Percentiles rank a stretch among this genome's conserved stretches.
Conservation (phyloP, 768 basidiomycete genomes). For the Lactarius akahatsu region DNA sequence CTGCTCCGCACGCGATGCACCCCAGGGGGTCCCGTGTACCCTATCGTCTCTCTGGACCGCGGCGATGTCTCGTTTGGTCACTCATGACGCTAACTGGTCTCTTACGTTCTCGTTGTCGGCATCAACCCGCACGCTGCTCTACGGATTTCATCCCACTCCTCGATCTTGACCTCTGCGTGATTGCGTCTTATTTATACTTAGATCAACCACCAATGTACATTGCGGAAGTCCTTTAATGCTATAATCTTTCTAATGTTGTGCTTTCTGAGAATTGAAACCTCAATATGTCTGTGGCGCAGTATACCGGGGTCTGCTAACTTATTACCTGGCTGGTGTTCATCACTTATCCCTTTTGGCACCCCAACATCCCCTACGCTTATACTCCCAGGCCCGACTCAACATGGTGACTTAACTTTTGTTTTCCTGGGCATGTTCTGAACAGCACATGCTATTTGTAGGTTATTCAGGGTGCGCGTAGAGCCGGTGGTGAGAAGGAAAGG, state of each 20-base stretch:
- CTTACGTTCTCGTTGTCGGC: not conserved
- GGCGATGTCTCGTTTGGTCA: not conserved
- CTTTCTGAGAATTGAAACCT: not conserved
- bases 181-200: not conserved
- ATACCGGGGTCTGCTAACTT: not conserved
- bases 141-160: not conserved
- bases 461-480: too few relatives aligned
- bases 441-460: too few relatives aligned
- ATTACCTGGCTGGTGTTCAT: not conserved
- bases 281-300: not conserved
- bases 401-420: too few relatives aligned
- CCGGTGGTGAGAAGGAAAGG: too few relatives aligned
- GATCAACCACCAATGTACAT: not conserved
- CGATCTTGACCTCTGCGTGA: not conserved
- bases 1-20: not conserved
- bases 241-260: not conserved
- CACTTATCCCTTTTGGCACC: not conserved
- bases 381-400: not conserved
- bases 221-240: not conserved
- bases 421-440: too few relatives aligned
- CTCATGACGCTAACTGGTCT: not conserved
- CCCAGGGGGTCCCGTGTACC: not conserved
- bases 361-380: not conserved
- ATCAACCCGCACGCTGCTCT: not conserved
- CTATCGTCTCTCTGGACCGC: conserved; percentile 5